phyloP scores from a whole-genome alignment of 1,284 basidiomycete genomes.

The Cryptococcus sp. region DNA sequence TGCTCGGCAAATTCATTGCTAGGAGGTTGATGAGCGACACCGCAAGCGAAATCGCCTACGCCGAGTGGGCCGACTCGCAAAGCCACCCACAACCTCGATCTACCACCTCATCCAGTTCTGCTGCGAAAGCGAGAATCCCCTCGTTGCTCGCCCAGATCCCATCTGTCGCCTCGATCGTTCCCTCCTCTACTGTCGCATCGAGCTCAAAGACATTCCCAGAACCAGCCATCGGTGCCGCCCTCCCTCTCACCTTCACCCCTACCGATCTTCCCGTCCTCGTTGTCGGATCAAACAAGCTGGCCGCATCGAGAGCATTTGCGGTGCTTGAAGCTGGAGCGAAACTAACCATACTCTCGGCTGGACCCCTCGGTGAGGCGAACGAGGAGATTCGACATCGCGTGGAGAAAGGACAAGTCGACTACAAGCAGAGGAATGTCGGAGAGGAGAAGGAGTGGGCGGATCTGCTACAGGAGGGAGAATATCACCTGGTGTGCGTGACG shows the following conservation, averaged over 20 bases:
- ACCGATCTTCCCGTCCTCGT: slow-evolving; percentile 57
- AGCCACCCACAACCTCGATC: background rate
- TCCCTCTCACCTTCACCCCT: slow-evolving; percentile 69
- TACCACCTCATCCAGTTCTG: background rate
- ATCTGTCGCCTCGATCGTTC: background rate
- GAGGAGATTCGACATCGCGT: slow-evolving; percentile 68
- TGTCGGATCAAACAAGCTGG: slow-evolving; percentile 68
- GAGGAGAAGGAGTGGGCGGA: slow-evolving; percentile 23
- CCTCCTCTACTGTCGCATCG: background rate
- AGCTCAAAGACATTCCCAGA: slow-evolving; percentile 27
- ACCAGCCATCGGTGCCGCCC: slow-evolving; percentile 58
- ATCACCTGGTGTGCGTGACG: slow-evolving; percentile 66
- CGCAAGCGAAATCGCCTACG: slow-evolving; percentile 19
- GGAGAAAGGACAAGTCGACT: slow-evolving; percentile 53
- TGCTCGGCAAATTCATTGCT: slow-evolving; percentile 29
- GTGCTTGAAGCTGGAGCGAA: slow-evolving; percentile 74
- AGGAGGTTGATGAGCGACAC: slow-evolving; percentile 23
- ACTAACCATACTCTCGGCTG: slow-evolving; percentile 59
- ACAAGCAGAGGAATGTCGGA: slow-evolving; percentile 48
- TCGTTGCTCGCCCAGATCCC: background rate
- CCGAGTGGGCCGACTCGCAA: slow-evolving; percentile 7
- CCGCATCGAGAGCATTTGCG: slow-evolving; percentile 71
- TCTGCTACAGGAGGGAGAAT: slow-evolving; percentile 10
- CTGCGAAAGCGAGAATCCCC: slow-evolving; percentile 1
- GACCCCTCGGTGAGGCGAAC: slow-evolving; percentile 50